Conservation (phyloP, 2,329 filamentous ascomycete species). For the Tricladium varicosporioides region DNA sequence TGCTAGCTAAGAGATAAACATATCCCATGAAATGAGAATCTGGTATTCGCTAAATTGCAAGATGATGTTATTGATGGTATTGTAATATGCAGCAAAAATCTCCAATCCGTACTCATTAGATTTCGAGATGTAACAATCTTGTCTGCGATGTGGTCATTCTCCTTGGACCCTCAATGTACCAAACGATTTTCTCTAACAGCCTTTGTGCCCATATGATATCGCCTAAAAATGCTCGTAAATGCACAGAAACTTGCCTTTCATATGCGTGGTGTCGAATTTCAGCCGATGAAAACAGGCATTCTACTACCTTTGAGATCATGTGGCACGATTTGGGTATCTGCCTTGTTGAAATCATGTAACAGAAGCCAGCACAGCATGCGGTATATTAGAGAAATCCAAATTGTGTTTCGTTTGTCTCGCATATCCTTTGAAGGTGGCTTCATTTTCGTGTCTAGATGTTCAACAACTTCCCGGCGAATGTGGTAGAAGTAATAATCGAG, state of each 20-base stretch:
- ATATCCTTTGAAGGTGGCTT: conserved; percentile 9
- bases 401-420: conserved; percentile 33
- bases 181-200: too few species aligned
- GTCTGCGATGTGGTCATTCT: background rate
- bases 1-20: background rate
- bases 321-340: conserved; percentile 51
- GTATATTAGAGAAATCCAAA: conserved; percentile 54
- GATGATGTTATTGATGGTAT: background rate
- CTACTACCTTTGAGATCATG: conserved; percentile 52
- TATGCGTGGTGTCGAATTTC: background rate
- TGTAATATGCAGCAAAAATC: background rate
- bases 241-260: background rate
- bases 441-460: conserved; percentile 32
- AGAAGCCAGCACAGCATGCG: conserved; percentile 57
- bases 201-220: background rate
- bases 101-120: background rate
- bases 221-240: background rate
- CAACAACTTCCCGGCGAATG: conserved; percentile 42
- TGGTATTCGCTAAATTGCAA: background rate
- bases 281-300: conserved; percentile 50
- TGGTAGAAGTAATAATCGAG: conserved; percentile 51
- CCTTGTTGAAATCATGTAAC: conserved; percentile 54
- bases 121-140: background rate
- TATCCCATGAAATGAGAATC: background rate
- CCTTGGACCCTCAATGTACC: too few species aligned